phyloP scores from a whole-genome alignment of 2,329 filamentous ascomycete species.

The Diaporthe citriasiana region DNA sequence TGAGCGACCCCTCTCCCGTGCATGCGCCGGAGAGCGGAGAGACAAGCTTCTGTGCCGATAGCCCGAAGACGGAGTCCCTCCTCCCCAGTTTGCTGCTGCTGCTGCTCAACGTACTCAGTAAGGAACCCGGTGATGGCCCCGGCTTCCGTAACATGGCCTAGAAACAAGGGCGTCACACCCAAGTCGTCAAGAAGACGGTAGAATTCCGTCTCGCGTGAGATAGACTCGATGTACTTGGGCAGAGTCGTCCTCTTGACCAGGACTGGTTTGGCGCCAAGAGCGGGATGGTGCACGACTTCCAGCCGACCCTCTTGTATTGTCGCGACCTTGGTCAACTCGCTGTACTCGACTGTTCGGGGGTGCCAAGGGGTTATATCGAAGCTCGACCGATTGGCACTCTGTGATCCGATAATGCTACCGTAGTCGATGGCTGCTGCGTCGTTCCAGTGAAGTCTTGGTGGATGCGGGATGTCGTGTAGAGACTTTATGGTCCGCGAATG shows the following conservation, averaged over 20 bases:
- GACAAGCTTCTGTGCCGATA: constrained; percentile 15
- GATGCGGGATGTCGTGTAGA: background rate
- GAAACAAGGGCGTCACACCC: constrained; percentile 37
- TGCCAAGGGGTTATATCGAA: constrained; percentile 24
- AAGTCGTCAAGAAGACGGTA: constrained; percentile 38
- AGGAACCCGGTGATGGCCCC: constrained; percentile 38
- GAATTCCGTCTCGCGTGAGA: constrained; percentile 36
- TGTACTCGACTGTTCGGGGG: constrained; percentile 24
- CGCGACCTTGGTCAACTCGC: constrained; percentile 19
- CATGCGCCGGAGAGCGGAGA: constrained; percentile 36
- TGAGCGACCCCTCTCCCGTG: constrained; percentile 41
- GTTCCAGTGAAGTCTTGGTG: background rate
- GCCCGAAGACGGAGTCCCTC: too few species aligned
- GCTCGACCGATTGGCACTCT: background rate
- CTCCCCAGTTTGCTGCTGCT: background rate
- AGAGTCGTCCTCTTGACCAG: constrained; percentile 39
- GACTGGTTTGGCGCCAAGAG: constrained; percentile 27
- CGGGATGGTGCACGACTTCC: constrained; percentile 37
- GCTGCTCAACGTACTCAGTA: constrained; percentile 36
- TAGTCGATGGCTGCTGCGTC: background rate
- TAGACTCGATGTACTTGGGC: background rate
- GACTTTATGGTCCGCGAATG: too few species aligned
- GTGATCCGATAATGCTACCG: background rate
- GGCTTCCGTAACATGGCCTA: constrained; percentile 37
- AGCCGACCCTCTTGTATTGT: constrained; percentile 40